A percentile compares a stretch with the other conserved stretches of the same genome.
Conservation (phyloP, 495 filamentous ascomycete genomes). For the Aspergillus ostianus region DNA sequence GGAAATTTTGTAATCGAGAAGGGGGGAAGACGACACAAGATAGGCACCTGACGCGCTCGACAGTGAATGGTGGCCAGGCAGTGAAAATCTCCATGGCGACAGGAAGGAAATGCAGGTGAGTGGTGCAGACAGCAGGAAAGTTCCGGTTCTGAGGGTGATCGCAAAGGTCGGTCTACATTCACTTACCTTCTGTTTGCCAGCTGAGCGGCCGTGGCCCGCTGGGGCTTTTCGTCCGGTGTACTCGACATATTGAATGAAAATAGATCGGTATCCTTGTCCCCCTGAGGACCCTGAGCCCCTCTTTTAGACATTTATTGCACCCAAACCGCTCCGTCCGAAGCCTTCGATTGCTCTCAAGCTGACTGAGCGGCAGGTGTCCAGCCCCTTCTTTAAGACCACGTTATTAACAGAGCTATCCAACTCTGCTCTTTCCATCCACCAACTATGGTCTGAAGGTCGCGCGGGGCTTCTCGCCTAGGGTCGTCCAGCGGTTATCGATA, state of each 20-base stretch:
- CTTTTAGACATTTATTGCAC: conserved; percentile 39
- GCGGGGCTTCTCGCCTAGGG: not conserved
- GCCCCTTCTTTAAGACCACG: conserved; percentile 9
- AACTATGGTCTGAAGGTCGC: not conserved
- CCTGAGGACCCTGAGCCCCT: conserved; percentile 35
- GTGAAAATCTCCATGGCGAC: not conserved
- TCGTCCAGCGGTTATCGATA: not conserved
- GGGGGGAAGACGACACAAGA: conserved; percentile 5
- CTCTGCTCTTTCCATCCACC: not conserved
- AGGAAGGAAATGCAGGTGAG: not conserved
- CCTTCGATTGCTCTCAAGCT: not conserved
- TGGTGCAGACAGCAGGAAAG: conserved; percentile 1
- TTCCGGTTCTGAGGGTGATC: conserved; percentile 2
- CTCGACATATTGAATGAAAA: conserved; percentile 38
- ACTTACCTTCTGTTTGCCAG: conserved; percentile 55
- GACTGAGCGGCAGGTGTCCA: conserved; percentile 11
- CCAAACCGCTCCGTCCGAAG: conserved; percentile 5
- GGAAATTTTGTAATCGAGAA: conserved; percentile 3
- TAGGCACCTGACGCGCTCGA: not conserved
- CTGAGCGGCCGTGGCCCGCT: conserved; percentile 51
- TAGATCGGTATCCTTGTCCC: conserved; percentile 29
- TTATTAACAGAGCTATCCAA: not conserved
- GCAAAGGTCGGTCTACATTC: conserved; percentile 24
- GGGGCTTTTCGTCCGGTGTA: conserved; percentile 47
- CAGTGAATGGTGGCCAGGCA: conserved; percentile 1